Evolutionary conservation across 1,139 yeast genomes (phyloP).

Genomic region (Debaryomycetaceae sp.): DNA sequence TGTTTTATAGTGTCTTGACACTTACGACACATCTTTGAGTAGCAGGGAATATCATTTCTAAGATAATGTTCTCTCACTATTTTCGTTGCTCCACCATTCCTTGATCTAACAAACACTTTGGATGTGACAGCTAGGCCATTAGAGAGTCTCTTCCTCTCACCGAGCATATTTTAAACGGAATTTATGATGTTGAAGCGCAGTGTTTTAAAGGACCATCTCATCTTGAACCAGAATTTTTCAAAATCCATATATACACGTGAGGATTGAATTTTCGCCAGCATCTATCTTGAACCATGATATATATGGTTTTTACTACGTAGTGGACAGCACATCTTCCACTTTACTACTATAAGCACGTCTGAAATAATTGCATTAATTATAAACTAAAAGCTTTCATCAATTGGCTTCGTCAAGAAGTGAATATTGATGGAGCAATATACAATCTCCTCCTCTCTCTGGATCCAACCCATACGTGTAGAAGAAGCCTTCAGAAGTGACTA

Average conservation of each 20-base stretch:
- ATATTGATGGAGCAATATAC: slow-evolving; percentile 72
- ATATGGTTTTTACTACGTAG: background rate
- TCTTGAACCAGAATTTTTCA: background rate
- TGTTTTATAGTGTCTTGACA: slow-evolving; percentile 61
- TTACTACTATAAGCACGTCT: background rate
- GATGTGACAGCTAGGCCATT: slow-evolving; percentile 73
- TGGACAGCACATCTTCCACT: background rate
- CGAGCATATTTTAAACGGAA: slow-evolving; percentile 10
- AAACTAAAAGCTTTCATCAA: background rate
- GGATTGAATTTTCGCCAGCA: background rate
- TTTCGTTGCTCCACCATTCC: slow-evolving; percentile 87
- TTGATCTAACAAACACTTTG: slow-evolving; percentile 87
- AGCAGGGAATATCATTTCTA: slow-evolving; percentile 89
- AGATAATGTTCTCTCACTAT: slow-evolving; percentile 92
- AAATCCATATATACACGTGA: background rate
- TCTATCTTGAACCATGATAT: too few relatives aligned
- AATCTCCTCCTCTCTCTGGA: slow-evolving; percentile 90
- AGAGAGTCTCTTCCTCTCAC: slow-evolving; percentile 43
- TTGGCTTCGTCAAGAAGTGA: slow-evolving; percentile 33
- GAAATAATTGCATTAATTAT: background rate
- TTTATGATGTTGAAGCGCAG: background rate
- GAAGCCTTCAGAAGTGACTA: slow-evolving; percentile 83
- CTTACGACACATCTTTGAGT: slow-evolving; percentile 61
- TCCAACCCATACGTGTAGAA: slow-evolving; percentile 84
- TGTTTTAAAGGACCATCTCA: background rate